Evolutionary conservation across 2,329 filamentous ascomycete genomes (phyloP).

Genomic region (Xylaria polymorpha): DNA sequence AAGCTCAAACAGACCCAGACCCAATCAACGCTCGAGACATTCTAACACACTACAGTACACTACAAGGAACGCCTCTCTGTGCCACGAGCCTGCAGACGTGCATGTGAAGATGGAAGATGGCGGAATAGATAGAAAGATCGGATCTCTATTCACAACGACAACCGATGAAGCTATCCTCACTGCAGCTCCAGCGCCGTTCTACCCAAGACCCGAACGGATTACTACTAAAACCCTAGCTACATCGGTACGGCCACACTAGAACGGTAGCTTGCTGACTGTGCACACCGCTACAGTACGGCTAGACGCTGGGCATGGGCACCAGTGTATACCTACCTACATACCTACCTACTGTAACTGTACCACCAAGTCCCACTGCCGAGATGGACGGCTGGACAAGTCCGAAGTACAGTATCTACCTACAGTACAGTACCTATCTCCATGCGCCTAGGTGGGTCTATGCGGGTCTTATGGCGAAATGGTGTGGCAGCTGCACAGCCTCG

Average conservation of each 20-base stretch:
- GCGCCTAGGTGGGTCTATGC: too few species aligned
- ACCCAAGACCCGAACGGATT: slow-evolving; percentile 13
- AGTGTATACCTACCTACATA: too few species aligned
- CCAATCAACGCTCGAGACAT: background rate
- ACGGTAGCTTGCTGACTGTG: slow-evolving; percentile 35
- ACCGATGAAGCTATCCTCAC: background rate
- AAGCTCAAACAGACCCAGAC: background rate
- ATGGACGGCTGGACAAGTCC: background rate
- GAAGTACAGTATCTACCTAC: too few species aligned
- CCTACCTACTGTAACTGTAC: background rate
- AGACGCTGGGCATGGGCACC: background rate
- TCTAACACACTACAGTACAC: background rate
- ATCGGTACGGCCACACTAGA: slow-evolving; percentile 5
- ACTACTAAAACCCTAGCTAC: slow-evolving; percentile 17
- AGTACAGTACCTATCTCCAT: too few species aligned
- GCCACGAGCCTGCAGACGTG: slow-evolving; percentile 8
- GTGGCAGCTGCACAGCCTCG: slow-evolving; percentile 33
- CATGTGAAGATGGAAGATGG: background rate
- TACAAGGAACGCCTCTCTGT: background rate
- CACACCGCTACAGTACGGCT: slow-evolving; percentile 28
- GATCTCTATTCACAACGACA: background rate
- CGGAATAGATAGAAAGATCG: background rate
- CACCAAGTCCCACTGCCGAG: slow-evolving; percentile 13
- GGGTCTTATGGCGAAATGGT: background rate
- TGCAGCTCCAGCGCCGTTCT: background rate